Conservation (phyloP, 2,329 filamentous ascomycete genomes). For the Botrytis deweyae region DNA sequence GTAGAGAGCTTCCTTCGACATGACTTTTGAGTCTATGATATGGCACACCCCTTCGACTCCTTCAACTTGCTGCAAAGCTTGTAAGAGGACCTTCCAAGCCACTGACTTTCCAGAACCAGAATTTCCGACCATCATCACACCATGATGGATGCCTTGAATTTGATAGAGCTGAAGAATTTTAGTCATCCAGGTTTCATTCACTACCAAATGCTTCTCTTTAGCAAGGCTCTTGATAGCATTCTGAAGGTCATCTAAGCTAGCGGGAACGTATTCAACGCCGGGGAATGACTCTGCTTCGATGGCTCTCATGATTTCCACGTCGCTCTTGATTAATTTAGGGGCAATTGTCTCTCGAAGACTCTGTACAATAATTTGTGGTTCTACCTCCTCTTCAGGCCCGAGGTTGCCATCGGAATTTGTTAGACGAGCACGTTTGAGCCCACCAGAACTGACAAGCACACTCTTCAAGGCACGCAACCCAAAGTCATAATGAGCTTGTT, state of each 20-base stretch:
- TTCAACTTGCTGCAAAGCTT: conserved; percentile 88
- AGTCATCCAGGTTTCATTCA: conserved; percentile 94
- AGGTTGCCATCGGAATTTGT: conserved; percentile 55
- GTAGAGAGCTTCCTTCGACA: conserved; percentile 98
- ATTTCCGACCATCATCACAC: conserved; percentile 99
- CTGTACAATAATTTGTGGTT: conserved; percentile 97
- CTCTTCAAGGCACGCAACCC: conserved; percentile 97
- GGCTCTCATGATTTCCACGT: conserved; percentile 82
- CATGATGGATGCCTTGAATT: conserved; percentile 96
- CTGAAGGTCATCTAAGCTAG: conserved; percentile 76
- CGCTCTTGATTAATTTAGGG: conserved; percentile 89
- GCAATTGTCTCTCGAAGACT: conserved; percentile 98
- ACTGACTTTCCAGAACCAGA: conserved; percentile 97
- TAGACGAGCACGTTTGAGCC: conserved; percentile 83
- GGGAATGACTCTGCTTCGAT: conserved; percentile 89
- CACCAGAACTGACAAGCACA: conserved; percentile 95
- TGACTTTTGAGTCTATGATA: conserved; percentile 98
- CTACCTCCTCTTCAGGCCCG: conserved; percentile 70
- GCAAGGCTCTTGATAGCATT: conserved; percentile 81
- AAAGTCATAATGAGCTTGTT: conserved; percentile 99
- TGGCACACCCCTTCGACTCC: conserved; percentile 92
- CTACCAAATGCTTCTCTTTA: conserved; percentile 79
- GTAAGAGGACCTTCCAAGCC: conserved; percentile 88
- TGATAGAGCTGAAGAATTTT: conserved; percentile 97
- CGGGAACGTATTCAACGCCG: conserved; percentile 87